A percentile compares a stretch with the other conserved stretches of the same genome.
phyloP scores from a whole-genome alignment of 345 rosid species.

The Jatropha curcas region DNA sequence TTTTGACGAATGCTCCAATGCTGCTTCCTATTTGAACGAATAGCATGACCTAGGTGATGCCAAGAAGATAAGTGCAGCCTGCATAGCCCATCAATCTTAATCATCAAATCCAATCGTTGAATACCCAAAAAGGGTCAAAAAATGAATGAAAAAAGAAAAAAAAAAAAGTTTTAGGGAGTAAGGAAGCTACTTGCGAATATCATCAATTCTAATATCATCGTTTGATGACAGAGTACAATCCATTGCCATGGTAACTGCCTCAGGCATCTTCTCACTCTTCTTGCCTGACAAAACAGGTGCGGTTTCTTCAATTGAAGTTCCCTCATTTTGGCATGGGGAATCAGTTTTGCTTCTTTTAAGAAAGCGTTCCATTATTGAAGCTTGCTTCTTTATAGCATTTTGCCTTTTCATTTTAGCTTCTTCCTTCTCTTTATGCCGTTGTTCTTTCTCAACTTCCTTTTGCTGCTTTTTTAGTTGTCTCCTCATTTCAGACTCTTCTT shows the following conservation, averaged over 20 bases:
- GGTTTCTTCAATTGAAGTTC: slow-evolving; percentile 32
- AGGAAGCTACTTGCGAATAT: slow-evolving; percentile 58
- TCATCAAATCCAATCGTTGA: background rate
- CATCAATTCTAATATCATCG: slow-evolving; percentile 44
- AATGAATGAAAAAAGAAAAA: background rate
- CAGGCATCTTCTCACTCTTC: slow-evolving; percentile 36
- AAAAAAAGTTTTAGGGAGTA: background rate
- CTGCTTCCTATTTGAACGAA: slow-evolving; percentile 43
- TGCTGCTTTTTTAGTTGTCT: slow-evolving; percentile 68
- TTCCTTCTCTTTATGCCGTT: slow-evolving; percentile 71
- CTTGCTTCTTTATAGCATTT: slow-evolving; percentile 70
- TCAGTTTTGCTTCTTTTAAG: slow-evolving; percentile 58
- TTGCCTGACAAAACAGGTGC: slow-evolving; percentile 18
- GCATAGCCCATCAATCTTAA: slow-evolving; percentile 25
- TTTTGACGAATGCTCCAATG: slow-evolving; percentile 77
- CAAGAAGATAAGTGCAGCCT: slow-evolving; percentile 78
- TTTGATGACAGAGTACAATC: slow-evolving; percentile 58
- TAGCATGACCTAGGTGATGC: slow-evolving; percentile 52
- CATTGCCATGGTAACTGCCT: slow-evolving; percentile 47
- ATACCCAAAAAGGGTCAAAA: background rate
- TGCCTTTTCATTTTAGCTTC: slow-evolving; percentile 64
- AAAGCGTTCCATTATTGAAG: slow-evolving; percentile 87
- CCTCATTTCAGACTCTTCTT: slow-evolving; percentile 61
- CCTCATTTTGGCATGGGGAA: slow-evolving; percentile 35
- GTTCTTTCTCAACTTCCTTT: slow-evolving; percentile 75